A percentile compares a stretch with the other conserved stretches of the same genome.
phyloP scores from a whole-genome alignment of 1,284 basidiomycete species.

The Waitea zeae region DNA sequence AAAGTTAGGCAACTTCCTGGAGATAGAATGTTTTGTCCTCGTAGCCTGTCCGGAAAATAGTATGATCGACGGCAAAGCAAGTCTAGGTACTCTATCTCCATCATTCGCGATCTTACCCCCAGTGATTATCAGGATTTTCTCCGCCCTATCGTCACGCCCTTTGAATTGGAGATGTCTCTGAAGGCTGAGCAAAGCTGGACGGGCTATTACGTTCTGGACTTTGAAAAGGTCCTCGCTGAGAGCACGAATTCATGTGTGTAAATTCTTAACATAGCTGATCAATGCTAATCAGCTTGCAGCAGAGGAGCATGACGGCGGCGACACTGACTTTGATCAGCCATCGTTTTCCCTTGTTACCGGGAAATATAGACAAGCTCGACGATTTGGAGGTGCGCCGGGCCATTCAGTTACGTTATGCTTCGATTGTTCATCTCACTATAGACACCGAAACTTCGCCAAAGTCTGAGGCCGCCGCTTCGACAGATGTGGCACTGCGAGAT shows the following conservation, averaged over 20 bases:
- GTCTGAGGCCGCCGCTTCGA: constrained; percentile 10
- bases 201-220: constrained; percentile 70
- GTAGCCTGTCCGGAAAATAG: constrained; percentile 93
- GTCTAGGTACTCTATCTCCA: constrained; percentile 2
- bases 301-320: constrained; percentile 7
- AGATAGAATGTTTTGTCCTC: constrained; percentile 92
- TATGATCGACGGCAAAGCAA: constrained; percentile 64
- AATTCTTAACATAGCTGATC: no score
- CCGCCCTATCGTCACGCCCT: constrained; percentile 87
- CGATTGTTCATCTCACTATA: no score
- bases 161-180: constrained; percentile 78
- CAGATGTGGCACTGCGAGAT: constrained; percentile 40
- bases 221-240: constrained; percentile 48
- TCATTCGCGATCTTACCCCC: constrained; percentile 1
- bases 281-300: no score
- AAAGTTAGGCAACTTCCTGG: constrained; percentile 92
- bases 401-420: no score
- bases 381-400: constrained; percentile 29
- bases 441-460: no score
- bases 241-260: no score
- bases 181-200: constrained; percentile 55
- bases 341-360: constrained; percentile 82
- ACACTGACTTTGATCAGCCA: constrained; percentile 45
- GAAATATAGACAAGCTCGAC: constrained; percentile 63
- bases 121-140: constrained; percentile 89